phyloP scores from a whole-genome alignment of 805 yeast species.

The Pichia nanzhaoensis region DNA sequence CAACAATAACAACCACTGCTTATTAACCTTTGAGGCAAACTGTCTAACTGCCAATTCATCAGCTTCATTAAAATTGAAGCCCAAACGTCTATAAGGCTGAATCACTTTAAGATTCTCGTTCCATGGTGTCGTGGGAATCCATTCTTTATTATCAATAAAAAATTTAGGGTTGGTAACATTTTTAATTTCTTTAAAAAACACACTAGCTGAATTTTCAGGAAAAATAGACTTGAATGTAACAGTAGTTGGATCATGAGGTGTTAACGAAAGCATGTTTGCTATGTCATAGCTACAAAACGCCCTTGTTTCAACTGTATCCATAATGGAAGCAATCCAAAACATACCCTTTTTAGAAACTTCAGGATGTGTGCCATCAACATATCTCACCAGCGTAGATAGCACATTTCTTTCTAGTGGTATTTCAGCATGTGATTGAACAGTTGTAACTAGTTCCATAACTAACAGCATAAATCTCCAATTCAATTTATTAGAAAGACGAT shows the following conservation, averaged over 20 bases:
- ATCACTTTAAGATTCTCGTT: conserved; percentile 46
- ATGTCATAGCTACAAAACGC: conserved; percentile 34
- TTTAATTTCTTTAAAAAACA: conserved; percentile 46
- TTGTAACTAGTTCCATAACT: conserved; percentile 43
- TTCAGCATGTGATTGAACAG: conserved; percentile 50
- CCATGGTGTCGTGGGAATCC: conserved; percentile 75
- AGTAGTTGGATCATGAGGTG: conserved; percentile 26
- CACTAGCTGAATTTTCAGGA: conserved; percentile 20
- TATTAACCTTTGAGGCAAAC: conserved; percentile 42
- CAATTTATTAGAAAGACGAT: conserved; percentile 17
- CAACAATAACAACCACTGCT: conserved; percentile 52
- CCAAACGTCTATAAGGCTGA: conserved; percentile 23
- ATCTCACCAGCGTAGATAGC: conserved; percentile 37
- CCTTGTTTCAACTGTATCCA: conserved; percentile 27
- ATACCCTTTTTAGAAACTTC: conserved; percentile 51
- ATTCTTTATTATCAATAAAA: conserved; percentile 51
- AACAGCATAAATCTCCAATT: conserved; percentile 55
- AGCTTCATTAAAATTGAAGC: conserved; percentile 29
- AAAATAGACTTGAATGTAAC: conserved; percentile 12
- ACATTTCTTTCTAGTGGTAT: conserved; percentile 35
- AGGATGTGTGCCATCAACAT: conserved; percentile 62
- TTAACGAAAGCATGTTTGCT: conserved; percentile 30
- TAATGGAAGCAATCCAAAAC: conserved; percentile 50
- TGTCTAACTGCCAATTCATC: conserved; percentile 38
- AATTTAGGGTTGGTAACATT: conserved; percentile 41